Evolutionary conservation across 176 grass and related monocot genomes (phyloP).

Genomic region (Themeda triandra): DNA sequence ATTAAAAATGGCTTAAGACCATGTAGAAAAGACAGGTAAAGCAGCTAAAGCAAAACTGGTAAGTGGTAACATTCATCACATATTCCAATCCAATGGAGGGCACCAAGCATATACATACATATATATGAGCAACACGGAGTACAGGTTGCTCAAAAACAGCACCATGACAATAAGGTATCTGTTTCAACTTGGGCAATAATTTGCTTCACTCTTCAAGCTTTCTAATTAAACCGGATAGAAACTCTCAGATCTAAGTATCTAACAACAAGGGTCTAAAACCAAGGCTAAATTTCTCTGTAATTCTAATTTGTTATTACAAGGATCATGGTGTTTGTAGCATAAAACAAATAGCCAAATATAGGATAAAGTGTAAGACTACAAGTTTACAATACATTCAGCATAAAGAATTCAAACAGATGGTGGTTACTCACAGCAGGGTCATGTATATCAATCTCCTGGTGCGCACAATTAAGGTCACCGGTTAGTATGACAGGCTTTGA

Average conservation of each 20-base stretch:
- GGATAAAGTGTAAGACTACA: neutral
- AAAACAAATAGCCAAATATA: neutral
- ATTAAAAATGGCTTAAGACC: neutral
- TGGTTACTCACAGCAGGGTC: conserved; percentile 59
- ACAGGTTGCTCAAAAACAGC: neutral
- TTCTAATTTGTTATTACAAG: neutral
- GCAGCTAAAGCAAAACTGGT: neutral
- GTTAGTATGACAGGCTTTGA: conserved; percentile 71
- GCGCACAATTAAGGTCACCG: conserved; percentile 71
- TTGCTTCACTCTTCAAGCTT: neutral
- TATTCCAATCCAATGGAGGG: neutral
- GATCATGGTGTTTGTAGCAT: neutral
- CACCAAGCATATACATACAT: neutral
- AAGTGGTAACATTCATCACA: neutral
- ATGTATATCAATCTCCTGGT: conserved; percentile 72
- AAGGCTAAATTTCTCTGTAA: neutral
- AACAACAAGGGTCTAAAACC: neutral
- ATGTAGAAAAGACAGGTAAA: neutral
- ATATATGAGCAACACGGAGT: neutral
- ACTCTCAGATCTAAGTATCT: neutral
- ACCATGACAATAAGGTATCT: neutral
- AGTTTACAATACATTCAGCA: conserved; percentile 9
- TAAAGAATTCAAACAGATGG: neutral
- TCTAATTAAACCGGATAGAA: neutral
- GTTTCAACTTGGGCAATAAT: conserved; percentile 6